A percentile compares a stretch with the other conserved stretches of the same genome.
Evolutionary conservation across 345 rosid genomes (phyloP).

Genomic region (Rhodomyrtus tomentosa): DNA sequence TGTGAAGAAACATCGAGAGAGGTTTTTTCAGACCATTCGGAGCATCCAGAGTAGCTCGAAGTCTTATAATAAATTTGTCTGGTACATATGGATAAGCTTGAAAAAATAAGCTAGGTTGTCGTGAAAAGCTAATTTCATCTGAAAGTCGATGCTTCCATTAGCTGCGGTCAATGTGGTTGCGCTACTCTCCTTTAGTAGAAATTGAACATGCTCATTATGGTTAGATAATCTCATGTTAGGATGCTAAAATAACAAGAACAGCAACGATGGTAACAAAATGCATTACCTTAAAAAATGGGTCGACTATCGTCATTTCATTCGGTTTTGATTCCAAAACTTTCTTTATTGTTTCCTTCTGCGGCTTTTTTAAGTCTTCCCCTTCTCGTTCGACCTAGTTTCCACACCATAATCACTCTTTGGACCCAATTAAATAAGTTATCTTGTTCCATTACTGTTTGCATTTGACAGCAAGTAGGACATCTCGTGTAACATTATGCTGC

Average conservation of each 20-base stretch:
- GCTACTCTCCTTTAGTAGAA: neutral
- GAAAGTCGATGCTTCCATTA: neutral
- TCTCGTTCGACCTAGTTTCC: neutral
- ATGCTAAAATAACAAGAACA: neutral
- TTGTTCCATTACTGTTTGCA: neutral
- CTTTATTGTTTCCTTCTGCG: neutral
- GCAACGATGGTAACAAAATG: neutral
- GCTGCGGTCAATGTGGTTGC: neutral
- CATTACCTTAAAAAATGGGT: neutral
- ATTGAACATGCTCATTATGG: neutral
- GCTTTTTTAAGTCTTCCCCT: neutral
- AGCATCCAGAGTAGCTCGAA: neutral
- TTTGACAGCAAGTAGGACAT: neutral
- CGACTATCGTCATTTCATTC: neutral
- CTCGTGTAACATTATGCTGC: neutral
- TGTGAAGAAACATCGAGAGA: neutral
- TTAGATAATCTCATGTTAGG: neutral
- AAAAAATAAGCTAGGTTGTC: neutral
- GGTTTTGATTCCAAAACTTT: neutral
- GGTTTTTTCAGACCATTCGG: neutral
- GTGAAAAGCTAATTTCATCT: neutral
- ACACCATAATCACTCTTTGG: neutral
- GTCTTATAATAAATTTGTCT: neutral
- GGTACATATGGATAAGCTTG: neutral
- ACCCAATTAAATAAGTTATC: neutral